phyloP scores from a whole-genome alignment of 1,284 basidiomycete species.

The Leccinum proliferum region DNA sequence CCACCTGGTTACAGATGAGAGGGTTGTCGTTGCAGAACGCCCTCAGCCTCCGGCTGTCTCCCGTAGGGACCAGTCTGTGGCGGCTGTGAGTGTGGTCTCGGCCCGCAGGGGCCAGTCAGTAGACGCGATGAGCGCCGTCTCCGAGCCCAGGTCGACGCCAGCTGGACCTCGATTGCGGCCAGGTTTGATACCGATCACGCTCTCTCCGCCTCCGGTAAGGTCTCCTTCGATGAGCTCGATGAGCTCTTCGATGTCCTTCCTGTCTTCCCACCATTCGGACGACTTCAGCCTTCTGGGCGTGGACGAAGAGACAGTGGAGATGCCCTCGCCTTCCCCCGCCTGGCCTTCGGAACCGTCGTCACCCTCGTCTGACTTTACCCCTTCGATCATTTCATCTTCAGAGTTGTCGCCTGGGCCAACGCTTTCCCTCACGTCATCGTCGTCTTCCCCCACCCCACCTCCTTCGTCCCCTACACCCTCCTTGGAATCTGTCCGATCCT shows the following conservation, averaged over 20 bases:
- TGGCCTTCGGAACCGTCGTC: slow-evolving; percentile 30
- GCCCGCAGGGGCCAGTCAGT: slow-evolving; percentile 37
- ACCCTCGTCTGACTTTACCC: slow-evolving; percentile 28
- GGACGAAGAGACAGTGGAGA: slow-evolving; percentile 30
- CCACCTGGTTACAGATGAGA: slow-evolving; percentile 20
- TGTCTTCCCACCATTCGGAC: slow-evolving; percentile 75
- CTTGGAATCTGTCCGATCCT: slow-evolving; percentile 19
- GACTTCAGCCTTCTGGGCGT: slow-evolving; percentile 42
- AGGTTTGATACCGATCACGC: slow-evolving; percentile 17
- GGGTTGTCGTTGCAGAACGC: slow-evolving; percentile 11
- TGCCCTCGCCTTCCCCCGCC: slow-evolving; percentile 21
- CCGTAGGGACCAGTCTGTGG: slow-evolving; percentile 39
- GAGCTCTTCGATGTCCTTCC: slow-evolving; percentile 52
- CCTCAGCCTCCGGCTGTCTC: slow-evolving; percentile 25
- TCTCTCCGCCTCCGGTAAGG: slow-evolving; percentile 39
- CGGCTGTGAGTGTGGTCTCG: slow-evolving; percentile 23
- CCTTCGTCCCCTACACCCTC: slow-evolving; percentile 32
- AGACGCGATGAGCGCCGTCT: slow-evolving; percentile 27
- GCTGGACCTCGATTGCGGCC: slow-evolving; percentile 23
- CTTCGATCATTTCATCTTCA: slow-evolving; percentile 30
- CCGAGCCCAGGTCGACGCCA: slow-evolving; percentile 22
- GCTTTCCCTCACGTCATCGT: slow-evolving; percentile 28
- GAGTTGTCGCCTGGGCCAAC: slow-evolving; percentile 28
- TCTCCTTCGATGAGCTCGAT: slow-evolving; percentile 44
- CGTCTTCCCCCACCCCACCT: slow-evolving; percentile 29